A percentile compares a stretch with the other conserved stretches of the same genome.
These are phyloP conservation scores for Akanthomyces uredinophilus DNA, from an alignment of 2,329 filamentous ascomycete genomes.

Conservation along the genomic window DNA sequence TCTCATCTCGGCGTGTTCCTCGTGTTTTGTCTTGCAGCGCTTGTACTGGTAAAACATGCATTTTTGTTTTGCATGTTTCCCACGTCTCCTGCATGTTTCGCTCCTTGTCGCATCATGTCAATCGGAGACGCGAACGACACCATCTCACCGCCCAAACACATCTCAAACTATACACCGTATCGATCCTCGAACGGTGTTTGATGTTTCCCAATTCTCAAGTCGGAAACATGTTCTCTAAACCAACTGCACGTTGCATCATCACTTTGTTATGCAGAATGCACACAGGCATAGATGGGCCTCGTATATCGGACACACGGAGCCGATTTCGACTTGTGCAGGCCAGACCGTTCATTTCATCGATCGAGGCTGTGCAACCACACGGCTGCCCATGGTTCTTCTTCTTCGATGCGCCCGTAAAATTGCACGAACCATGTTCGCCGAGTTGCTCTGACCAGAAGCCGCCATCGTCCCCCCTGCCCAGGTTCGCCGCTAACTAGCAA, in stretches of 20 bases:
- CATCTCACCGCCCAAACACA: not conserved
- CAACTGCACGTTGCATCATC: no score
- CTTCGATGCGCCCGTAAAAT: not conserved
- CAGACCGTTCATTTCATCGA: slow-evolving; percentile 6
- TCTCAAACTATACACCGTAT: not conserved
- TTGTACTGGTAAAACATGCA: not conserved
- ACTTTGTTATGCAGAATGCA: not conserved
- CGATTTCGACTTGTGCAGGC: not conserved
- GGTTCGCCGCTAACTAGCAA: not conserved
- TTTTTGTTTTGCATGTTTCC: not conserved
- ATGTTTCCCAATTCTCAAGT: not conserved
- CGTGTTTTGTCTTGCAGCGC: no score
- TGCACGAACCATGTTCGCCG: not conserved
- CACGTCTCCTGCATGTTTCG: not conserved
- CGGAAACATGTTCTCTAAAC: not conserved
- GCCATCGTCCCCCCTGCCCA: not conserved
- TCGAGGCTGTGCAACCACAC: slow-evolving; percentile 8
- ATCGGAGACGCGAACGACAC: not conserved
- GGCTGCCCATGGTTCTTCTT: not conserved
- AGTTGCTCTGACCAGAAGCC: not conserved
- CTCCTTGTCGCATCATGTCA: slow-evolving; percentile 6
- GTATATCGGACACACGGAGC: not conserved
- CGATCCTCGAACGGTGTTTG: not conserved
- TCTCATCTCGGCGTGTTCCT: no score
- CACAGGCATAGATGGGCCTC: not conserved